Conservation (phyloP, 1,284 basidiomycete genomes). For the Sporisorium iseilematis-ciliati region DNA sequence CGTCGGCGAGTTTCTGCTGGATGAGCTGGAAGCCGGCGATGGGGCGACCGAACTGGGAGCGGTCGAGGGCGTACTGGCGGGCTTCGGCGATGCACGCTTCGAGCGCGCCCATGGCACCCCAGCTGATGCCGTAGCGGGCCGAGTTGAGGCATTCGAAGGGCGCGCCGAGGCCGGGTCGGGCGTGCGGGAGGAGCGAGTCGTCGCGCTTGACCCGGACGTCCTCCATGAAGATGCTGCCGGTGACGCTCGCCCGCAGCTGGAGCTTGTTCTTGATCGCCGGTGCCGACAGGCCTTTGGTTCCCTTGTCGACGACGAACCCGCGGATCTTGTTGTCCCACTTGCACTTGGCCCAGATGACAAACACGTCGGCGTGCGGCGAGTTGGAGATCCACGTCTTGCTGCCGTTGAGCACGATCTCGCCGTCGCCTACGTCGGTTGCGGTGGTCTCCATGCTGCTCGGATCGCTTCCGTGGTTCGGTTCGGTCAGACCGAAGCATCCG, state of each 20-base stretch:
- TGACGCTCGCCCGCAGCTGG: constrained; percentile 87
- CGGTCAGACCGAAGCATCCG: constrained; percentile 95
- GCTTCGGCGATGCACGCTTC: constrained; percentile 88
- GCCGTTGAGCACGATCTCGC: constrained; percentile 87
- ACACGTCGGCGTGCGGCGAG: constrained; percentile 76
- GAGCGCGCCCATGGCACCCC: constrained; percentile 74
- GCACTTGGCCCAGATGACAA: constrained; percentile 93
- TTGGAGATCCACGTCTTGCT: constrained; percentile 98
- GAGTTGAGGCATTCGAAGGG: constrained; percentile 67
- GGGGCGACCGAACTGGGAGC: constrained; percentile 86
- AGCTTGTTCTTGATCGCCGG: constrained; percentile 94
- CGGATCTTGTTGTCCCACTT: constrained; percentile 92
- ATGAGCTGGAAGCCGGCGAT: constrained; percentile 90
- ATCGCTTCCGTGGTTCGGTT: constrained; percentile 96
- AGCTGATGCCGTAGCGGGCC: constrained; percentile 63
- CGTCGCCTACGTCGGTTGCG: constrained; percentile 81
- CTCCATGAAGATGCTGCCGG: constrained; percentile 89
- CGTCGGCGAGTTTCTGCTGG: constrained; percentile 96
- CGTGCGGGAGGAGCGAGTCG: constrained; percentile 57
- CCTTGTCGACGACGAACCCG: constrained; percentile 94
- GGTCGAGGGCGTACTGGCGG: constrained; percentile 85
- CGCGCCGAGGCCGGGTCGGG: constrained; percentile 60
- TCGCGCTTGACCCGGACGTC: constrained; percentile 58
- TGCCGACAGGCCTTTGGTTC: constrained; percentile 83
- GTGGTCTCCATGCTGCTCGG: constrained; percentile 93